phyloP scores from a whole-genome alignment of 768 basidiomycete genomes.

The Hypholoma fasciculare region DNA sequence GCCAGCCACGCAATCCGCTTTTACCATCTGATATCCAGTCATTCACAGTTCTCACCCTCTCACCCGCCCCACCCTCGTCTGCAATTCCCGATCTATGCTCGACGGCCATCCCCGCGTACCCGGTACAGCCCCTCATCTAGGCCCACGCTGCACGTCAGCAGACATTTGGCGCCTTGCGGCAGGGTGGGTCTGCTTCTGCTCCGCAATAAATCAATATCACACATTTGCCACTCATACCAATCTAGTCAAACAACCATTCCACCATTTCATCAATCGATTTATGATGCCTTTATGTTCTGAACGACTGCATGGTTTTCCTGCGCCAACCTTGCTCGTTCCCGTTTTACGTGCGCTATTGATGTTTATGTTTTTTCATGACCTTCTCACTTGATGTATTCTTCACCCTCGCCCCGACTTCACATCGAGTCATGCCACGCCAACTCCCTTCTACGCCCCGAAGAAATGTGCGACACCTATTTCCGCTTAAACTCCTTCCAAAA shows the following conservation, averaged over 20 bases:
- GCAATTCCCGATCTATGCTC: neutral
- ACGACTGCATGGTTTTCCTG: neutral
- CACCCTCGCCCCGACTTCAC: neutral
- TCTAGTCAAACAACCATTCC: neutral
- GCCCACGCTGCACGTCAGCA: neutral
- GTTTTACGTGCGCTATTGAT: slow-evolving; percentile 1
- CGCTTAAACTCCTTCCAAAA: neutral
- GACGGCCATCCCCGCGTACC: neutral
- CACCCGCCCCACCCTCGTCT: neutral
- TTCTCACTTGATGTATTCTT: neutral
- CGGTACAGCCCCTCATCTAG: neutral
- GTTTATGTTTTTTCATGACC: slow-evolving; percentile 1
- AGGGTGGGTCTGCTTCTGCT: no score
- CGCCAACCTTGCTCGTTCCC: neutral
- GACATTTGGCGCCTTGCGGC: neutral
- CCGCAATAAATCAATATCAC: no score
- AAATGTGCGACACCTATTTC: slow-evolving; percentile 1
- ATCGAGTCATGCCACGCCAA: neutral
- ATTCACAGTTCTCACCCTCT: slow-evolving; percentile 1
- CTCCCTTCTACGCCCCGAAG: neutral
- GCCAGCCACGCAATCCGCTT: neutral
- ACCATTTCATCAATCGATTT: neutral
- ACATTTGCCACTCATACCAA: neutral
- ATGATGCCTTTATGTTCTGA: slow-evolving; percentile 1
- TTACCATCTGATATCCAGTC: neutral